phyloP scores from a whole-genome alignment of 768 basidiomycete species.

The Termitomyces sp. region DNA sequence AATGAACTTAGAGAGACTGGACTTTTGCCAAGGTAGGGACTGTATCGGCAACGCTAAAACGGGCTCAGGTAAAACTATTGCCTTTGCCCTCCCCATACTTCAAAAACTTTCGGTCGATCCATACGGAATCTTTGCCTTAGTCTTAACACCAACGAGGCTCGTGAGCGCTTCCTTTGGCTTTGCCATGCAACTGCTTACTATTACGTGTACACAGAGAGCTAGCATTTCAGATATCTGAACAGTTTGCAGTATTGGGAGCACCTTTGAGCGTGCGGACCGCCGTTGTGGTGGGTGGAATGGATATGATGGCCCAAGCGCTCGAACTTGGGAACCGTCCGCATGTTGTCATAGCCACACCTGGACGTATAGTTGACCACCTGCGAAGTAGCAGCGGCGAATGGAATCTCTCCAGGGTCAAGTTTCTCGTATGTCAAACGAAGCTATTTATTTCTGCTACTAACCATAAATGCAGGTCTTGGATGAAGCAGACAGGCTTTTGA shows the following conservation, averaged over 20 bases:
- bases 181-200: background rate
- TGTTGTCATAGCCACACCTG: conserved; percentile 93
- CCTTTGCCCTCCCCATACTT: conserved; percentile 93
- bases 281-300: conserved; percentile 97
- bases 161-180: conserved; percentile 15
- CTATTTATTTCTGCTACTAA: background rate
- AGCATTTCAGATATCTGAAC: conserved; percentile 96
- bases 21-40: conserved; percentile 65
- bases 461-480: conserved; percentile 69
- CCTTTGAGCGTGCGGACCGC: conserved; percentile 79
- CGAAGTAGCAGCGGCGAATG: conserved; percentile 76
- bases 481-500: conserved; percentile 92
- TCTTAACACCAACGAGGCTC: conserved; percentile 93
- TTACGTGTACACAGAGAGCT: conserved; percentile 63
- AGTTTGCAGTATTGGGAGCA: conserved; percentile 87
- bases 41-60: conserved; percentile 99
- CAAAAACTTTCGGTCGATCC: conserved; percentile 87
- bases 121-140: conserved; percentile 90
- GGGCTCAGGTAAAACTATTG: conserved; percentile 96
- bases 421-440: conserved; percentile 55
- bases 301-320: conserved; percentile 92
- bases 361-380: conserved; percentile 89
- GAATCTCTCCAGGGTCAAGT: conserved; percentile 82
- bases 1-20: background rate
- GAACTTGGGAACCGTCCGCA: conserved; percentile 87